Evolutionary conservation across 2,329 filamentous ascomycete genomes (phyloP).

Genomic region (Aspergillus brasiliensis): DNA sequence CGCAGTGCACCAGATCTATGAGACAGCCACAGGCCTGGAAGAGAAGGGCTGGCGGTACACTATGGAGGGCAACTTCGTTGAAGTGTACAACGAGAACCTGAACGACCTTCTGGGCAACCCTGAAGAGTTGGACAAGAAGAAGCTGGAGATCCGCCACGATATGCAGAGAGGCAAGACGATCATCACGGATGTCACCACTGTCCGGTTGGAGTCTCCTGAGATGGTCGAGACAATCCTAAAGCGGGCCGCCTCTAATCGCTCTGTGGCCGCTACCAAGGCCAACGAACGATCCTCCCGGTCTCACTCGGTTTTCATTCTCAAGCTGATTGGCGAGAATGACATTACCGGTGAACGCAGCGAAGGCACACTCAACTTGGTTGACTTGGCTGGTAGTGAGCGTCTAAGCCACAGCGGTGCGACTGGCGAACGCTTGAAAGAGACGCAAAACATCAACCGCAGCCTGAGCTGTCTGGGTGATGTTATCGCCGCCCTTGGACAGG

Average conservation of each 20-base stretch:
- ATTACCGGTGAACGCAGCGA: slow-evolving; percentile 83
- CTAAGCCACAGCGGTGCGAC: slow-evolving; percentile 84
- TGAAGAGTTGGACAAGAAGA: slow-evolving; percentile 74
- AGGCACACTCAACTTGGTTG: slow-evolving; percentile 92
- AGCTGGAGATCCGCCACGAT: slow-evolving; percentile 88
- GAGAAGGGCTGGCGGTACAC: slow-evolving; percentile 93
- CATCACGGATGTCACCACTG: slow-evolving; percentile 76
- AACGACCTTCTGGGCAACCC: slow-evolving; percentile 81
- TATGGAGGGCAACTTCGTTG: slow-evolving; percentile 93
- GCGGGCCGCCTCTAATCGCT: slow-evolving; percentile 81
- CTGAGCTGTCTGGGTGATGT: slow-evolving; percentile 91
- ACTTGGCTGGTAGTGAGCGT: slow-evolving; percentile 89
- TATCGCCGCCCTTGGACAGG: slow-evolving; percentile 85
- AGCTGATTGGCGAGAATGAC: slow-evolving; percentile 65
- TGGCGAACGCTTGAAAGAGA: slow-evolving; percentile 86
- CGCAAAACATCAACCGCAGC: slow-evolving; percentile 96
- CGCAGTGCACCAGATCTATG: slow-evolving; percentile 90
- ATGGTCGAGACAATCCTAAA: slow-evolving; percentile 79
- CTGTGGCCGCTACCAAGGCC: slow-evolving; percentile 93
- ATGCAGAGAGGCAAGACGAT: slow-evolving; percentile 77
- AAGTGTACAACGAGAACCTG: slow-evolving; percentile 97
- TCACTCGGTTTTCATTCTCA: slow-evolving; percentile 93
- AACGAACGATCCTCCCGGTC: slow-evolving; percentile 94
- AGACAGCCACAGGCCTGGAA: slow-evolving; percentile 77
- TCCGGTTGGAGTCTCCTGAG: slow-evolving; percentile 74